phyloP scores from a whole-genome alignment of 176 grass and related monocot species.

The Themeda triandra region DNA sequence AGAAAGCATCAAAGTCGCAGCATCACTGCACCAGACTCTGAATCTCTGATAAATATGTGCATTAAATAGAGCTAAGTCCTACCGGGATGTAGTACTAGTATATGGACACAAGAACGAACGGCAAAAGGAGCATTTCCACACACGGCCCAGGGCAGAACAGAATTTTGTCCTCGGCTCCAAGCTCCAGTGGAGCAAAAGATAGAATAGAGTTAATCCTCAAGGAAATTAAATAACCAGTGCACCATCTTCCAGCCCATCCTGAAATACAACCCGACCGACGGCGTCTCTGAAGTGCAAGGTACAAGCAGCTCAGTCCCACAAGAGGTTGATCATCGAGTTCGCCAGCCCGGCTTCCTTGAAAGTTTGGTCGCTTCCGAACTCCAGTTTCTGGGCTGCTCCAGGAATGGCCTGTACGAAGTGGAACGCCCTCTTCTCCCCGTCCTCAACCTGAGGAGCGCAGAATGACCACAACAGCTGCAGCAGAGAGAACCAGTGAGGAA shows the following conservation, averaged over 20 bases:
- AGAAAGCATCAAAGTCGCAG: neutral
- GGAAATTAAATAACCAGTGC: neutral
- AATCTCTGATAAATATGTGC: slow-evolving; percentile 33
- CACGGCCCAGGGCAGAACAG: neutral
- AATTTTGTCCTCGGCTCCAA: slow-evolving; percentile 3
- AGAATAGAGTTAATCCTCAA: slow-evolving; percentile 21
- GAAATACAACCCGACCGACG: neutral
- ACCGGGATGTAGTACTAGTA: slow-evolving; percentile 1
- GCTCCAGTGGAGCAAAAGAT: neutral
- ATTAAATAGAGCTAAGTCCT: slow-evolving; percentile 31
- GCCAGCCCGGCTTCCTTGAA: slow-evolving; percentile 73
- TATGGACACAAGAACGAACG: slow-evolving; percentile 20
- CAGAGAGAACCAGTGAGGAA: neutral
- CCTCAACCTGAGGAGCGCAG: slow-evolving; percentile 59
- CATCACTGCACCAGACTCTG: neutral
- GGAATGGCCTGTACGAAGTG: slow-evolving; percentile 76
- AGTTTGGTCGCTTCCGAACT: slow-evolving; percentile 50
- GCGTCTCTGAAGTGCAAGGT: neutral
- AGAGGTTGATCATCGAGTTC: slow-evolving; percentile 85
- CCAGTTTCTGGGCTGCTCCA: slow-evolving; percentile 50
- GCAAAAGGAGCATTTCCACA: slow-evolving; percentile 26
- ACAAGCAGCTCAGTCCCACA: slow-evolving; percentile 53
- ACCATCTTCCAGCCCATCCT: neutral
- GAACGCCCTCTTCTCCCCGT: slow-evolving; percentile 49
- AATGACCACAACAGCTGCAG: slow-evolving; percentile 88